Percentiles rank a stretch among this genome's conserved stretches.
These are phyloP conservation scores for Saccharomycopsis javanensis DNA, from an alignment of 805 yeast species.

Conservation along the genomic window DNA sequence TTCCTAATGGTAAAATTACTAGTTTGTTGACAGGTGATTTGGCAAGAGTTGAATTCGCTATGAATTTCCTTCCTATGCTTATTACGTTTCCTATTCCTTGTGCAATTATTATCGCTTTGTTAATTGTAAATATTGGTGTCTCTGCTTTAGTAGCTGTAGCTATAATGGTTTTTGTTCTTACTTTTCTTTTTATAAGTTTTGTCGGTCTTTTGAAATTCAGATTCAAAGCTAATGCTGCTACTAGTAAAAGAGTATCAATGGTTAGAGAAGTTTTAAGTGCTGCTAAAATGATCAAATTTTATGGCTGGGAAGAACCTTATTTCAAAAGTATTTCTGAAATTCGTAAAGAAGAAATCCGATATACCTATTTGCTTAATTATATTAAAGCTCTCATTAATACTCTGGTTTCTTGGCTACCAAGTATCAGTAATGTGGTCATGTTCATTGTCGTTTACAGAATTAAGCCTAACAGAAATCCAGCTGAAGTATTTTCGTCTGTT, in stretches of 20 bases:
- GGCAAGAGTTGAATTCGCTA: slow-evolving; percentile 61
- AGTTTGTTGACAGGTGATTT: slow-evolving; percentile 70
- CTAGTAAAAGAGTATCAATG: slow-evolving; percentile 54
- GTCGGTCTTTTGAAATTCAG: slow-evolving; percentile 39
- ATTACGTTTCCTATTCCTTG: slow-evolving; percentile 52
- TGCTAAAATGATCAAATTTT: slow-evolving; percentile 65
- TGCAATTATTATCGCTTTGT: slow-evolving; percentile 50
- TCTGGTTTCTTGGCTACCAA: slow-evolving; percentile 46
- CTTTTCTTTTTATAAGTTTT: slow-evolving; percentile 34
- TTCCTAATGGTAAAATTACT: slow-evolving; percentile 54
- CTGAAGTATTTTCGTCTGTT: slow-evolving; percentile 58
- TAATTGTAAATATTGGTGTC: slow-evolving; percentile 59
- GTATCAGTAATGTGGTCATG: slow-evolving; percentile 47
- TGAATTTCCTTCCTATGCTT: slow-evolving; percentile 49
- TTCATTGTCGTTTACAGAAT: slow-evolving; percentile 35
- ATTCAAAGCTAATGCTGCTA: slow-evolving; percentile 42
- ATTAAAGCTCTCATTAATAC: slow-evolving; percentile 41
- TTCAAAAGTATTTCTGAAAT: slow-evolving; percentile 39
- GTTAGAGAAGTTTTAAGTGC: slow-evolving; percentile 54
- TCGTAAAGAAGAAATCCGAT: slow-evolving; percentile 48
- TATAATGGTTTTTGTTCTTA: slow-evolving; percentile 26
- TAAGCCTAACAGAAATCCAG: slow-evolving; percentile 38
- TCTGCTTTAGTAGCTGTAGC: slow-evolving; percentile 60
- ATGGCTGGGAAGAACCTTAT: slow-evolving; percentile 82
- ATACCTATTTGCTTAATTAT: slow-evolving; percentile 49